A percentile compares a stretch with the other conserved stretches of the same genome.
Conservation (phyloP, 768 basidiomycete species). For the Scleroderma bovista region DNA sequence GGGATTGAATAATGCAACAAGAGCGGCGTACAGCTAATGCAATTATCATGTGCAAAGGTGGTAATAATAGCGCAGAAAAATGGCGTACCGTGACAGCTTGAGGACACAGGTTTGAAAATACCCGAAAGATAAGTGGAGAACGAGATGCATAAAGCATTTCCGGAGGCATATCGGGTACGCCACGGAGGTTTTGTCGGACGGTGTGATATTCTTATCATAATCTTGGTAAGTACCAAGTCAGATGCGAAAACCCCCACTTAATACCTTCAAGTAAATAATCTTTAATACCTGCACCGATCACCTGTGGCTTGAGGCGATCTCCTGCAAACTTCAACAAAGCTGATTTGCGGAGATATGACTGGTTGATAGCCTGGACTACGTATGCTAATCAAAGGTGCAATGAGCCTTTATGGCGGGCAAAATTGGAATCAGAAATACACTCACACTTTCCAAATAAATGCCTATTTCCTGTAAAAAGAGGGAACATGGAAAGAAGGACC, state of each 20-base stretch:
- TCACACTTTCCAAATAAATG: slow-evolving; percentile 18
- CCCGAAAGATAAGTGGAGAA: slow-evolving; percentile 1
- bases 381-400: slow-evolving; percentile 9
- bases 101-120: slow-evolving; percentile 8
- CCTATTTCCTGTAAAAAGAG: neutral
- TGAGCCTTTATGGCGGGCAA: too few relatives aligned
- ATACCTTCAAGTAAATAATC: slow-evolving; percentile 12
- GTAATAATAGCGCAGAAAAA: neutral
- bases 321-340: slow-evolving; percentile 9
- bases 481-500: slow-evolving; percentile 13
- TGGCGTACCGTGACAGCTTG: slow-evolving; percentile 15
- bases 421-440: neutral
- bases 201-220: slow-evolving; percentile 15
- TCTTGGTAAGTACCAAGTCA: neutral
- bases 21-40: slow-evolving; percentile 24
- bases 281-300: slow-evolving; percentile 15
- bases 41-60: neutral
- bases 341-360: slow-evolving; percentile 17
- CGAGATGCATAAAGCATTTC: slow-evolving; percentile 11
- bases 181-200: slow-evolving; percentile 12
- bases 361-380: slow-evolving; percentile 11
- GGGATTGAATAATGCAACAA: slow-evolving; percentile 20
- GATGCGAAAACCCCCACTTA: neutral
- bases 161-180: slow-evolving; percentile 5
- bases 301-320: slow-evolving; percentile 12